These are phyloP conservation scores for Rhodotorula toruloides DNA, from an alignment of 768 basidiomycete species.

Conservation along the genomic window DNA sequence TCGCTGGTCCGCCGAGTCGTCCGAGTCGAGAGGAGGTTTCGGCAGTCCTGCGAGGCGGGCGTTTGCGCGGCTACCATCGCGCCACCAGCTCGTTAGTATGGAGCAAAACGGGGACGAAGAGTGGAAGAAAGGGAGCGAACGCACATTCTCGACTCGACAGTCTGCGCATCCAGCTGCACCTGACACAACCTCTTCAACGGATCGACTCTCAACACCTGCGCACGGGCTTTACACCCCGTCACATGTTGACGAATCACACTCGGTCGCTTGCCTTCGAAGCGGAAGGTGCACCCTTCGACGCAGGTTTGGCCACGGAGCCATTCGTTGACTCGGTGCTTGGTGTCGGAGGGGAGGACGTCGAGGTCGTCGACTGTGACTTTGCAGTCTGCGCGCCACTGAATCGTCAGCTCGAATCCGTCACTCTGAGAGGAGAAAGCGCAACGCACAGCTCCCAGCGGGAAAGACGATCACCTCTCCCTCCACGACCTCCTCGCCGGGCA, in stretches of 20 bases:
- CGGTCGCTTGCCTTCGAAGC: slow-evolving; percentile 21
- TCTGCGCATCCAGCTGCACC: slow-evolving; percentile 28
- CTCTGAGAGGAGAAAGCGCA: no score
- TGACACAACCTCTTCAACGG: slow-evolving; percentile 28
- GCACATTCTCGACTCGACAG: not conserved
- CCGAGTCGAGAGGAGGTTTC: no score
- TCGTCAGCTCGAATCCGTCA: not conserved
- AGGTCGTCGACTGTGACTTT: slow-evolving; percentile 8
- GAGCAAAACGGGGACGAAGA: not conserved
- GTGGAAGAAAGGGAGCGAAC: not conserved
- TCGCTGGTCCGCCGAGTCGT: no score
- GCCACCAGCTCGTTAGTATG: not conserved
- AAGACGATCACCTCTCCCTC: slow-evolving; percentile 4
- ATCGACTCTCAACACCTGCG: not conserved
- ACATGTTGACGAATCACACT: slow-evolving; percentile 33
- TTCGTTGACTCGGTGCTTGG: not conserved
- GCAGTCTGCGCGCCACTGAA: not conserved
- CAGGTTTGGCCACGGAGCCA: slow-evolving; percentile 24
- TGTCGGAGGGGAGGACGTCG: slow-evolving; percentile 28
- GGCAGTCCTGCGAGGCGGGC: no score
- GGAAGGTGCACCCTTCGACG: slow-evolving; percentile 22
- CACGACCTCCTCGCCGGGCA: not conserved
- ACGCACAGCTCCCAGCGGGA: slow-evolving; percentile 11
- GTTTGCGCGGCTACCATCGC: no score
- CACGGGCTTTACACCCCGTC: slow-evolving; percentile 18